Conservation (phyloP, 1,284 basidiomycete genomes). For the Ganoderma boninense region DNA sequence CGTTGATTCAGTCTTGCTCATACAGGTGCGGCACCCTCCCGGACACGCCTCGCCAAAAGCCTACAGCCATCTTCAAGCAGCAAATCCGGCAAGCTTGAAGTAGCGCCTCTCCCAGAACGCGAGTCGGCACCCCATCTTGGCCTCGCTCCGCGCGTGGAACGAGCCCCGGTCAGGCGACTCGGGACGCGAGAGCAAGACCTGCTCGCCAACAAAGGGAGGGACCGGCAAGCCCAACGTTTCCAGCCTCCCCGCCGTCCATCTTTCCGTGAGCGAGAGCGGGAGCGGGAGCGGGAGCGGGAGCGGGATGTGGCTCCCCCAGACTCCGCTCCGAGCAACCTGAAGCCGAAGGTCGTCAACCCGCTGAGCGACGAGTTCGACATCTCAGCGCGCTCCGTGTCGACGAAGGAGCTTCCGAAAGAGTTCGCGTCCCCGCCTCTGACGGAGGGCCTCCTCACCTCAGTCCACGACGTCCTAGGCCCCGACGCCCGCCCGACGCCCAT, state of each 20-base stretch:
- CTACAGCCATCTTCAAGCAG: slow-evolving; percentile 39
- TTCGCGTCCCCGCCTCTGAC: slow-evolving; percentile 77
- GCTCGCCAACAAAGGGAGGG: not conserved
- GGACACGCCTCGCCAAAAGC: slow-evolving; percentile 47
- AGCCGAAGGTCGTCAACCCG: slow-evolving; percentile 38
- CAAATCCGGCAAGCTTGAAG: slow-evolving; percentile 38
- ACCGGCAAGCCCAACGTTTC: not conserved
- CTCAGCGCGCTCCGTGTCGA: slow-evolving; percentile 37
- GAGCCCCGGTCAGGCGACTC: not conserved
- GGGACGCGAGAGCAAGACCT: slow-evolving; percentile 13
- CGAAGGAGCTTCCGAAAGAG: slow-evolving; percentile 35
- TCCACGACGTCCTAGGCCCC: slow-evolving; percentile 64
- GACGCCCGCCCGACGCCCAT: slow-evolving; percentile 73
- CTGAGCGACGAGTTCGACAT: slow-evolving; percentile 52
- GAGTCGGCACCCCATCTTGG: slow-evolving; percentile 24
- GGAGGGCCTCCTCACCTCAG: slow-evolving; percentile 62
- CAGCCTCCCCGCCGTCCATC: not conserved
- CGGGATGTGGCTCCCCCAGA: not conserved
- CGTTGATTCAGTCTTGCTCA: not conserved
- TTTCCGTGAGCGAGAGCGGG: not conserved
- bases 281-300: no score
- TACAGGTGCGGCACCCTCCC: slow-evolving; percentile 36
- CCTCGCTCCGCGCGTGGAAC: not conserved
- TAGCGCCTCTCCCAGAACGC: slow-evolving; percentile 37
- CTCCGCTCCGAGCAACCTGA: not conserved